Evolutionary conservation across 192 early-diverging fungal genomes (phyloP), one percentile per base, ranked within the genome.

Genomic region (Backusella mclennaniae): DNA sequence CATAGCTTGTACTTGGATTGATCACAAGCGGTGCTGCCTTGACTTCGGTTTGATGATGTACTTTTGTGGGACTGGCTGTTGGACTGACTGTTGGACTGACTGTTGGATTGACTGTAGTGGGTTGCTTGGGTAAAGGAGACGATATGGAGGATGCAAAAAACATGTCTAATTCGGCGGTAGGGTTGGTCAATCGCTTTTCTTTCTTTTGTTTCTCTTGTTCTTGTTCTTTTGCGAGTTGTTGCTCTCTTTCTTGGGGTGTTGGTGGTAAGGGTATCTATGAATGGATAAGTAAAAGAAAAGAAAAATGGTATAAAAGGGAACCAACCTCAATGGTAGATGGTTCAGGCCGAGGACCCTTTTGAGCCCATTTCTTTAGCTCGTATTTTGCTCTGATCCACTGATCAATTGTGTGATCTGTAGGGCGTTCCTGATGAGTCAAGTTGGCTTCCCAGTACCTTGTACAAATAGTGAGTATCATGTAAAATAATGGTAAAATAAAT

Each of bases 331-430:
- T 79, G 11, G 86, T 88, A 9, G 84, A 84, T 15, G 92, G 92
- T 75, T 93, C 89, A 11, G 93, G 92, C 42, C 92, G 77, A 12
- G 86, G 76, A n/a, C 90, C 89, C 56, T 87, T 86, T 82, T 78
- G 82, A 3, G 88, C 89, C 84, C 89, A 95, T 76, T 86, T 84
- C 74, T 92, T 93, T 56, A 87, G 81, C 46, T 93, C 92, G 74
- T 95, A 95, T 74, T 95, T 95, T 46, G 89, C 83, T 56, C 90
- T 83, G 56, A 95, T 95, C 85, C 88, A 93, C n/a, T 81, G 79
- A 59, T 92, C 90, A 31, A 91, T 89, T 68, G 84, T 89, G 44
- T 83, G 81, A 72, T 84, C 79, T 17, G 80, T 67, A 17, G 90
- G 85, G 11, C 81, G 36, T 42, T 49, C 68, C 21, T 73, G 9